Base-by-base conservation (phyloP, 129 eudicot species). In the Flaveria linearis region DNA sequence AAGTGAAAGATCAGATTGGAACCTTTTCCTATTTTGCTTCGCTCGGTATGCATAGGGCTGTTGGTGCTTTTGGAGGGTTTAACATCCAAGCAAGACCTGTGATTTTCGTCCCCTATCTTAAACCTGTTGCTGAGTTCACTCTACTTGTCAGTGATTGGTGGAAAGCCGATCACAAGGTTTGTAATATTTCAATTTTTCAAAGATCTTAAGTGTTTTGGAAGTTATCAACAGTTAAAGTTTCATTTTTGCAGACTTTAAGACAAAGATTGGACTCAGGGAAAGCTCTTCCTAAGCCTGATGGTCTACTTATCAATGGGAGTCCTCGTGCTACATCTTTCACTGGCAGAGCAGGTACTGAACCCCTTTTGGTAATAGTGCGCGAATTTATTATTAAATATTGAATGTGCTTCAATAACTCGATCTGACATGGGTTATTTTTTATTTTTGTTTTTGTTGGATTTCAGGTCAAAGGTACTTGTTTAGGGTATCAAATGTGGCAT, bases 1-100 rank as follows among this genome's bases (percentile, higher is more conserved):
- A 93, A 82, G 80, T 84, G 76, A 93, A 90, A 78, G 98, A 93
- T 84, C 98, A 93, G 80, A 87, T 93, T 65, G 98, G 98, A 66
- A 88, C 87, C 2, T 93, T 36, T 75, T 69, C 75, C 0, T 93
- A 93, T 77, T 93, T 86, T 69, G 91, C 93, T 16, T 87, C 98
- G 17, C 85, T 92, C 10, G 76, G 74, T 14, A 69, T 93, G 88
- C 98, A 90, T 63, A 81, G 88, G 84, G 97, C 93, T 50, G 92
- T 73, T 45, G 98, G 98, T 15, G 98, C 93, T 64, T 93, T 52
- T 69, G 98, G 98, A 5, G 96, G 81, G 2, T 42, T 93, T 58
- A 87, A 85, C 56, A 79, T 93, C 18, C 64, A 70, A 36, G 87
- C 88, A 66, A 76, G 97, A 39, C 68, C 88, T 1, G 88, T 88